Evolutionary conservation across 2,329 filamentous ascomycete genomes (phyloP).

Genomic region (Cladorrhinum sp.): DNA sequence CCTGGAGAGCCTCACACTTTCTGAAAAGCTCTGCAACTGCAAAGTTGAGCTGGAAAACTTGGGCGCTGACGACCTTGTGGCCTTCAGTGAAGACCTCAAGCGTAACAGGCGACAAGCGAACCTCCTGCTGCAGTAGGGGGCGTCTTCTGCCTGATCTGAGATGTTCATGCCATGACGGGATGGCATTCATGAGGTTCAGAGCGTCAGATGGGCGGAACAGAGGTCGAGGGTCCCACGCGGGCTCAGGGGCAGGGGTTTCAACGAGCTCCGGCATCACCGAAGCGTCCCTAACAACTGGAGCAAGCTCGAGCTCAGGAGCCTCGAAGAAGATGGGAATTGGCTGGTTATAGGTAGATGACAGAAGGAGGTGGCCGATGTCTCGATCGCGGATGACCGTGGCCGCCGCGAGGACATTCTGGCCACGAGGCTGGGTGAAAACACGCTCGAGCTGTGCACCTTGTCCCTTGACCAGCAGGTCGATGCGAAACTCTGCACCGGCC

Average conservation of each 20-base stretch:
- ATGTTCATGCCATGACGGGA: constrained; percentile 42
- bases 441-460: constrained; percentile 56
- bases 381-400: constrained; percentile 55
- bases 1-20: constrained; percentile 64
- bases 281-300: constrained; percentile 31
- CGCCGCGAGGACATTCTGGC: constrained; percentile 51
- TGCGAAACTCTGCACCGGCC: constrained; percentile 59
- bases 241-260: constrained; percentile 43
- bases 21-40: constrained; percentile 73
- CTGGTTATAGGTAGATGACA: constrained; percentile 58
- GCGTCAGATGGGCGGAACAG: constrained; percentile 61
- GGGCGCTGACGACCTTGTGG: constrained; percentile 67
- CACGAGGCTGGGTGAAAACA: constrained; percentile 52
- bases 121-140: constrained; percentile 60
- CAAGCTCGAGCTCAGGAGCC: constrained; percentile 50
- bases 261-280: constrained; percentile 40
- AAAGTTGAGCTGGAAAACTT: constrained; percentile 65
- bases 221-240: constrained; percentile 62
- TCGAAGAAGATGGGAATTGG: constrained; percentile 60
- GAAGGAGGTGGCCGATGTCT: constrained; percentile 61
- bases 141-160: constrained; percentile 45
- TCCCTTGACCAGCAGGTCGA: constrained; percentile 58
- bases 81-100: constrained; percentile 69
- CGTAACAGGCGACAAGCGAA: constrained; percentile 68
- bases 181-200: constrained; percentile 55